Evolutionary conservation across 371 early-diverging fungal species (phyloP), one percentile per base, ranked within the genome.

Genomic region (Choanephora cucurbitarum): DNA sequence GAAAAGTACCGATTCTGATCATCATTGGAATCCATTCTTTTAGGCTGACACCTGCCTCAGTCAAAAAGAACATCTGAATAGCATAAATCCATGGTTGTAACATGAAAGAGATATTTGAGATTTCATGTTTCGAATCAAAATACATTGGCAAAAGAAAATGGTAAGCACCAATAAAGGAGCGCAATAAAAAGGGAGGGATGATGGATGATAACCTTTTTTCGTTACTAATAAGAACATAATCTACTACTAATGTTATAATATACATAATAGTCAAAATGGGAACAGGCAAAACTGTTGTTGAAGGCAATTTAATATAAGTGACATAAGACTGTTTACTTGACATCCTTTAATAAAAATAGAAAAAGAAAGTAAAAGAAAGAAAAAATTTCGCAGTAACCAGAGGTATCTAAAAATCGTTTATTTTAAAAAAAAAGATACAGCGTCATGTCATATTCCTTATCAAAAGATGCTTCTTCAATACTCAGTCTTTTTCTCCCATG

Each of bases 21-120:
- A 57, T 13, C 37, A 40, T 42, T 0, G 23, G 18, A 19, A 57
- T 10, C 57, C 57, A 62, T 13, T 57, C 44, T 7, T 14, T 42
- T 3, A 56, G 10, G 3, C 40, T 18, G n/a, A 58, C 2, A 7
- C 28, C 14, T n/a, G 54, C 22, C 17, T 22, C 17, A 6, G 62
- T 34, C 9, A 62, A 18, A 37, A 52, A 62, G 0, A 62, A 37
- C n/a, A 62, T 57, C 21, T 62, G 62, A 7, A 43, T 18, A n/a
- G 57, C 48, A 19, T 22, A 15, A 6, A 44, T 6, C 62, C 62
- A 62, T 5, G 62, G 62, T 0, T 62, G 57, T 4, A 62, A n/a
- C 62, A 62, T 62, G 23, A 57, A 62, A 41, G 45, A 42, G 6
- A 62, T 57, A 28, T 62, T 62, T n/a, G 21, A 57, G 52, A 62